Conservation (phyloP, 441 rosid species). For the Populus hybrid region DNA sequence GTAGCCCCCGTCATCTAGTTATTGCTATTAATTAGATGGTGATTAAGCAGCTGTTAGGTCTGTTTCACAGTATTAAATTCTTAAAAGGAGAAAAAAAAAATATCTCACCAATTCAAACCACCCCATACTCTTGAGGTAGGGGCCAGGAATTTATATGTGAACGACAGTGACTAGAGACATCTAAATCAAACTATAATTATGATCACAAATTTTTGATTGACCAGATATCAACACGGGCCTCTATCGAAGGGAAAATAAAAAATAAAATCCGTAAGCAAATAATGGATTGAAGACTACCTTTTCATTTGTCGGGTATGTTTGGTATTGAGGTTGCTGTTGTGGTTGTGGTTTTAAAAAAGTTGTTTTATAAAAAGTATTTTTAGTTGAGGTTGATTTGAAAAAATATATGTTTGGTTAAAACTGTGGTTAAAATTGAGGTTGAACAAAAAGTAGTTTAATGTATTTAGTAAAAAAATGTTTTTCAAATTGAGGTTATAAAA, state of each 20-base stretch:
- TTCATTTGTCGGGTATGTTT: not conserved
- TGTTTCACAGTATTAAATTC: conserved; percentile 4
- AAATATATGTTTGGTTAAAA: no score
- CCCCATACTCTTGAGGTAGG: not conserved
- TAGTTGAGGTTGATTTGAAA: no score
- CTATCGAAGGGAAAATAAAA: not conserved
- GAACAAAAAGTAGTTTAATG: no score
- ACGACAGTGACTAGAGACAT: not conserved
- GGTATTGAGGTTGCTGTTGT: no score
- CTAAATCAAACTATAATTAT: not conserved
- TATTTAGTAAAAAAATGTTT: no score
- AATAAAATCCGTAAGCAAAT: not conserved
- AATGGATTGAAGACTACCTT: not conserved
- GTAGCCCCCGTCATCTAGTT: conserved; percentile 17
- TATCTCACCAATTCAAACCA: not conserved
- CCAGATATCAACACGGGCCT: not conserved
- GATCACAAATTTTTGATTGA: not conserved
- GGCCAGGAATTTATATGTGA: not conserved
- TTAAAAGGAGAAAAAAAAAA: no score
- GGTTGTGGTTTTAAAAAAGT: no score
- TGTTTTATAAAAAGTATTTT: no score
- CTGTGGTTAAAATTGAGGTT: no score
- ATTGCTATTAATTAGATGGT: not conserved
- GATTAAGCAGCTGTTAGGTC: conserved; percentile 19
- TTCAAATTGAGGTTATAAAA: no score